Percentiles rank a stretch among this genome's conserved stretches.
Conservation (phyloP, 805 yeast genomes). For the Priceomyces haplophilus region DNA sequence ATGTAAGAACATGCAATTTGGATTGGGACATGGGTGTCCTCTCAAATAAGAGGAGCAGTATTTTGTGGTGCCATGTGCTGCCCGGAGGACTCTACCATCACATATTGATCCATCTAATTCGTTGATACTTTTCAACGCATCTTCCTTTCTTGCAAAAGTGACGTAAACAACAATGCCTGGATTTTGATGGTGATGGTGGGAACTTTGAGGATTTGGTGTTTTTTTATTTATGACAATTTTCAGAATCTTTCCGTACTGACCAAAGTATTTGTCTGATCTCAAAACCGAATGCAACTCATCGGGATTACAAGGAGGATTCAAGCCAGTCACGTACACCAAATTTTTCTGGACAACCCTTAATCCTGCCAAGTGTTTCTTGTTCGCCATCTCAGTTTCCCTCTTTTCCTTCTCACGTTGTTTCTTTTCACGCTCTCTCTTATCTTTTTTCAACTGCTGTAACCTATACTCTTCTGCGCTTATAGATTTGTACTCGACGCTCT, state of each 20-base stretch:
- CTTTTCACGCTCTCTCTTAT: conserved; percentile 75
- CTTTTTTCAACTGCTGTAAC: conserved; percentile 73
- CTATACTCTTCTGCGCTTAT: conserved; percentile 86
- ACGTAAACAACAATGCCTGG: conserved; percentile 94
- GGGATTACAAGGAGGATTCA: conserved; percentile 79
- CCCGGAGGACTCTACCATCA: conserved; percentile 86
- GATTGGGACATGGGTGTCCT: conserved; percentile 96
- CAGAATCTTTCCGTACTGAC: conserved; percentile 95
- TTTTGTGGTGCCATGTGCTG: conserved; percentile 98
- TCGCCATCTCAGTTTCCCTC: conserved; percentile 82
- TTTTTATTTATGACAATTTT: conserved; percentile 90
- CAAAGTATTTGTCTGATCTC: conserved; percentile 90
- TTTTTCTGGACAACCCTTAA: conserved; percentile 98
- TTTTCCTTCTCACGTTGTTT: conserved; percentile 87
- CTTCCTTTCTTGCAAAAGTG: conserved; percentile 89
- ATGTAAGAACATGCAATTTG: conserved; percentile 97
- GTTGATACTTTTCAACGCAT: conserved; percentile 88
- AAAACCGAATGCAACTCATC: conserved; percentile 80
- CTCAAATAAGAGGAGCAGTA: conserved; percentile 95
- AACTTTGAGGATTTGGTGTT: conserved; percentile 42
- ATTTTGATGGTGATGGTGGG: conserved; percentile 43
- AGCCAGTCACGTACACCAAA: conserved; percentile 91
- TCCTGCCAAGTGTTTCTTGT: conserved; percentile 89
- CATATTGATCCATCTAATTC: conserved; percentile 90
- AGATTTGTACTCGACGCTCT: conserved; percentile 80